Evolutionary conservation across 768 basidiomycete genomes (phyloP).

Genomic region (Atractiella rhizophila): DNA sequence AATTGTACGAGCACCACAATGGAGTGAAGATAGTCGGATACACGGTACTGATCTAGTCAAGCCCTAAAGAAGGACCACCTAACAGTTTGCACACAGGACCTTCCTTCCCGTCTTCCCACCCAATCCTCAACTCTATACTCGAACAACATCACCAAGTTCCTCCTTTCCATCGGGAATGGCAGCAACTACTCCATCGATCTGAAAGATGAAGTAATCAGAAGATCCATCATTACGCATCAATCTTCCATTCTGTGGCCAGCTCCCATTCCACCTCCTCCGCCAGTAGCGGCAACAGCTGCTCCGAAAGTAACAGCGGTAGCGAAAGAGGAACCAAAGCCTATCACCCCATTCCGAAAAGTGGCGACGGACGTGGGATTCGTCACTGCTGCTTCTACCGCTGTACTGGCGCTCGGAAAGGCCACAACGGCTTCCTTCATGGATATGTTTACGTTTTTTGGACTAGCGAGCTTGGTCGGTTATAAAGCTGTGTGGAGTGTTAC

Average conservation of each 20-base stretch:
- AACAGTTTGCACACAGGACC: constrained; percentile 53
- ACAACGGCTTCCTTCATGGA: constrained; percentile 66
- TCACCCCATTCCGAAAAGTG: constrained; percentile 69
- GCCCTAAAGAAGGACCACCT: no score
- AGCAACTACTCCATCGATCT: constrained; percentile 41
- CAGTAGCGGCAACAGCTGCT: constrained; percentile 28
- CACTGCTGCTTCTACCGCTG: constrained; percentile 49
- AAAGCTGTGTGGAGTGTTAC: constrained; percentile 74
- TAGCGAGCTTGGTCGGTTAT: constrained; percentile 64
- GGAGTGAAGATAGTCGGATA: constrained; percentile 69
- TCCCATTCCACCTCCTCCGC: constrained; percentile 24
- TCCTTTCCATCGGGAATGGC: constrained; percentile 42
- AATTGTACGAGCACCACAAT: constrained; percentile 33
- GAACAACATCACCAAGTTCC: constrained; percentile 72
- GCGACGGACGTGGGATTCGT: constrained; percentile 46
- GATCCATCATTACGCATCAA: constrained; percentile 42
- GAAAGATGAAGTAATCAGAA: constrained; percentile 59
- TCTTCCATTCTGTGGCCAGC: background rate
- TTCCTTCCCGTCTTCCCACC: constrained; percentile 66
- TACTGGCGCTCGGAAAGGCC: constrained; percentile 46
- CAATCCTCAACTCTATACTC: constrained; percentile 75
- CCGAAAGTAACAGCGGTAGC: constrained; percentile 23
- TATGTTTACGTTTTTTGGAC: constrained; percentile 65
- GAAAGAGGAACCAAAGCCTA: constrained; percentile 29
- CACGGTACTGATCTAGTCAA: constrained; percentile 8